Evolutionary conservation across 495 filamentous ascomycete genomes (phyloP).

Genomic region (Apodospora peruviana): DNA sequence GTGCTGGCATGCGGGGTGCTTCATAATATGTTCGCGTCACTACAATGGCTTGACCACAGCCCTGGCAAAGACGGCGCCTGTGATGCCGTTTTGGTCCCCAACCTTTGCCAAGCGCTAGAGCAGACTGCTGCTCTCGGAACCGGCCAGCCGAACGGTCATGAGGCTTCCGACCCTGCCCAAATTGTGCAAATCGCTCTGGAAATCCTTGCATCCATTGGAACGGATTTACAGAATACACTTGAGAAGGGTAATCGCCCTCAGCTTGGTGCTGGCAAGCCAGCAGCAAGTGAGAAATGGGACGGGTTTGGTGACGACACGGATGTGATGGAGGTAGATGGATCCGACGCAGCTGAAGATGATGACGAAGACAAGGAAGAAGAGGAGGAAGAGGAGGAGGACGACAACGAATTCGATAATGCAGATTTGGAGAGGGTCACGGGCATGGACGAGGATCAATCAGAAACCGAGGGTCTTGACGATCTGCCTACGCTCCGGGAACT

Average conservation of each 20-base stretch:
- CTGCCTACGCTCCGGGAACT: slow-evolving; percentile 43
- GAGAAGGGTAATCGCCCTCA: slow-evolving; percentile 29
- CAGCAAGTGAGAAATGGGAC: slow-evolving; percentile 19
- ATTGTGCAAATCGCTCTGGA: slow-evolving; percentile 47
- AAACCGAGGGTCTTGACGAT: slow-evolving; percentile 31
- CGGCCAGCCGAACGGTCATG: slow-evolving; percentile 21
- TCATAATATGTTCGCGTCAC: slow-evolving; percentile 45
- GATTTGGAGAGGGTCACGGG: slow-evolving; percentile 56
- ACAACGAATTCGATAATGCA: slow-evolving; percentile 31
- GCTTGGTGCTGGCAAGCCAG: slow-evolving; percentile 7
- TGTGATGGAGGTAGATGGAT: slow-evolving; percentile 25
- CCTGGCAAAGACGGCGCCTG: slow-evolving; percentile 39
- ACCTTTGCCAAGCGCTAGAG: slow-evolving; percentile 33
- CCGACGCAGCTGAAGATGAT: slow-evolving; percentile 25
- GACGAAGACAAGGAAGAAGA: slow-evolving; percentile 26
- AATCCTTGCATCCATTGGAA: slow-evolving; percentile 54
- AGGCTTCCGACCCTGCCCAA: slow-evolving; percentile 21
- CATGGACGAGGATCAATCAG: slow-evolving; percentile 33
- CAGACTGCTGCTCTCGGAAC: slow-evolving; percentile 18
- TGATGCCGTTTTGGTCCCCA: slow-evolving; percentile 43
- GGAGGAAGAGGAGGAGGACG: slow-evolving; percentile 28
- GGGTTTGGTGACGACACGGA: slow-evolving; percentile 29
- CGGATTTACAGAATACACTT: slow-evolving; percentile 42
- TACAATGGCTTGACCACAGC: slow-evolving; percentile 44
- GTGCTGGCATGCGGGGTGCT: slow-evolving; percentile 46